These are phyloP conservation scores for Penicillium arizonense DNA, from an alignment of 495 filamentous ascomycete species.

Conservation along the genomic window DNA sequence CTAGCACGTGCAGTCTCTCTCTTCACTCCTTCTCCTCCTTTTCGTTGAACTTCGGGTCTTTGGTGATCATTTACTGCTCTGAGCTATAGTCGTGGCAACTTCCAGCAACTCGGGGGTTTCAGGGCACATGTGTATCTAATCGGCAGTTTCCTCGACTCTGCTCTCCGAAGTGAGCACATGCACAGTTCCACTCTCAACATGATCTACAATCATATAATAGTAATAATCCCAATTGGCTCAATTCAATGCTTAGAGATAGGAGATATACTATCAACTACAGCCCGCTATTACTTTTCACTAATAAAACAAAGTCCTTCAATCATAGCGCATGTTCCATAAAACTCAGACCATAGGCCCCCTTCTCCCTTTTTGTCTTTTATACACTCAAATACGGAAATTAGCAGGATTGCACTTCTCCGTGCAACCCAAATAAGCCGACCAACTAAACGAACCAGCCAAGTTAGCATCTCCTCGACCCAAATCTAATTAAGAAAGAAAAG, in stretches of 20 bases:
- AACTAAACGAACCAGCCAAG: constrained; percentile 8
- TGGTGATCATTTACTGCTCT: neutral
- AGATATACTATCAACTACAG: neutral
- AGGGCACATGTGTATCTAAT: too few species aligned
- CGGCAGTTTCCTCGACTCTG: too few species aligned
- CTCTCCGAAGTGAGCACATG: too few species aligned
- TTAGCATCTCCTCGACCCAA: neutral
- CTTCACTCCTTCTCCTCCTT: neutral
- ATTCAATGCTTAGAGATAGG: neutral
- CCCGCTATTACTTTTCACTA: neutral
- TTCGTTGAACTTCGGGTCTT: neutral
- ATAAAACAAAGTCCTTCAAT: neutral
- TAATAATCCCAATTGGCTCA: too few species aligned
- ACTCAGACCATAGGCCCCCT: neutral
- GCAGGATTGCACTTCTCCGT: constrained; percentile 18
- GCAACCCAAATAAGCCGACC: constrained; percentile 21
- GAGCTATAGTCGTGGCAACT: too few species aligned
- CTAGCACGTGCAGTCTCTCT: constrained; percentile 32
- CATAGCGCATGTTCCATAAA: constrained; percentile 3
- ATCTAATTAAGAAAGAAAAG: neutral
- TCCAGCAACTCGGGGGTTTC: too few species aligned
- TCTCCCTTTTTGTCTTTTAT: neutral
- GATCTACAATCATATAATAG: too few species aligned
- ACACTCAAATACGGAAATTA: constrained; percentile 8
- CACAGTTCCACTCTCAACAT: too few species aligned